These are phyloP conservation scores for Hymenoscyphus linearis DNA, from an alignment of 2,329 filamentous ascomycete species.

Conservation along the genomic window DNA sequence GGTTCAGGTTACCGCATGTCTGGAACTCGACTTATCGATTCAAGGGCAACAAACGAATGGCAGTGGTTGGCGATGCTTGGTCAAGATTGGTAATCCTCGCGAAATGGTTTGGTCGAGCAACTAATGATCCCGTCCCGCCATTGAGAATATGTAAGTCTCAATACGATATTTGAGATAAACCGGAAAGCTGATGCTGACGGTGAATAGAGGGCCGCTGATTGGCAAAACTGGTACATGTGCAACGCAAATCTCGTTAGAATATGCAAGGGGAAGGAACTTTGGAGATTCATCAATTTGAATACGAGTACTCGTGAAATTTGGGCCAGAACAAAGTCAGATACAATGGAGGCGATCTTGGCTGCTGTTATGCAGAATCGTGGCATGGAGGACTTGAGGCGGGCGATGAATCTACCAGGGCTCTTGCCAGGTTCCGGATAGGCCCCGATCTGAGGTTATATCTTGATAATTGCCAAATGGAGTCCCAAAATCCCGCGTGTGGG, in stretches of 20 bases:
- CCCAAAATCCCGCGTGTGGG: too few relatives aligned
- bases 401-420: background rate
- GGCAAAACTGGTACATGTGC: background rate
- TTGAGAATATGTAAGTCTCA: background rate
- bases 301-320: background rate
- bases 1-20: background rate
- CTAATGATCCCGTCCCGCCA: background rate
- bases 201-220: background rate
- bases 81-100: background rate
- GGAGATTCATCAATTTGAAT: background rate
- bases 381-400: background rate
- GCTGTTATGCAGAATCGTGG: background rate
- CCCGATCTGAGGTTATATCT: background rate
- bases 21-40: background rate
- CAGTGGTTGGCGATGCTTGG: background rate
- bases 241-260: background rate
- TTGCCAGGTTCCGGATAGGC: background rate
- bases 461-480: background rate
- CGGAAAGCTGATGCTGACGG: background rate
- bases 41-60: background rate
- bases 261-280: background rate
- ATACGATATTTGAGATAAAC: background rate
- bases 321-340: background rate
- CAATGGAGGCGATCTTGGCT: background rate
- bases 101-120: background rate